Evolutionary conservation across 2,329 filamentous ascomycete species (phyloP).

Genomic region (Pseudocercospora crystallina): DNA sequence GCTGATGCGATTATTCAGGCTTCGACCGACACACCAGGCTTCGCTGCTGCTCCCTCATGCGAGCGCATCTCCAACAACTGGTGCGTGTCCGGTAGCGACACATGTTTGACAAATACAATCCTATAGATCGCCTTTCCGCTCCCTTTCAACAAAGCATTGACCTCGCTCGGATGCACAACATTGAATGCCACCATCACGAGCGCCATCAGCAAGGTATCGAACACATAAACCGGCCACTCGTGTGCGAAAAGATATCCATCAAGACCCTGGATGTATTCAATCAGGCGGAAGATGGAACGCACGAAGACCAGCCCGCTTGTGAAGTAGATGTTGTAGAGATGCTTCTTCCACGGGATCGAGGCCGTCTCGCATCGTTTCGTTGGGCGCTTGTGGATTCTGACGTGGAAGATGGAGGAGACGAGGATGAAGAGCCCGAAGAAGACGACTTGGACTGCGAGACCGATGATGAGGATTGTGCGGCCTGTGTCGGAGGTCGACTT

Average conservation of each 20-base stretch:
- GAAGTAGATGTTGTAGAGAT: constrained; percentile 46
- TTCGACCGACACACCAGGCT: not conserved
- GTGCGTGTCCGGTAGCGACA: no score
- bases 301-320: constrained; percentile 48
- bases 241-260: constrained; percentile 45
- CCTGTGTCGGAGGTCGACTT: constrained; percentile 32
- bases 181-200: constrained; percentile 4
- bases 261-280: constrained; percentile 49
- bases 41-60: not conserved
- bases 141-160: constrained; percentile 5
- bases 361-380: not conserved
- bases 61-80: no score
- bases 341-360: constrained; percentile 34
- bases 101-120: not conserved
- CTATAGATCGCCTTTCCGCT: not conserved
- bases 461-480: constrained; percentile 48
- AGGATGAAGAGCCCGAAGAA: constrained; percentile 53
- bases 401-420: constrained; percentile 30
- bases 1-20: not conserved
- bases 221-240: constrained; percentile 25
- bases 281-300: constrained; percentile 49
- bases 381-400: constrained; percentile 15
- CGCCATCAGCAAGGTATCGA: constrained; percentile 15
- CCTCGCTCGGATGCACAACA: constrained; percentile 6
- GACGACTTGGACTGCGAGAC: constrained; percentile 50